Evolutionary conservation across 2,329 filamentous ascomycete genomes (phyloP), one percentile per base, ranked within the genome.

Genomic region (Scytalidium sp.): DNA sequence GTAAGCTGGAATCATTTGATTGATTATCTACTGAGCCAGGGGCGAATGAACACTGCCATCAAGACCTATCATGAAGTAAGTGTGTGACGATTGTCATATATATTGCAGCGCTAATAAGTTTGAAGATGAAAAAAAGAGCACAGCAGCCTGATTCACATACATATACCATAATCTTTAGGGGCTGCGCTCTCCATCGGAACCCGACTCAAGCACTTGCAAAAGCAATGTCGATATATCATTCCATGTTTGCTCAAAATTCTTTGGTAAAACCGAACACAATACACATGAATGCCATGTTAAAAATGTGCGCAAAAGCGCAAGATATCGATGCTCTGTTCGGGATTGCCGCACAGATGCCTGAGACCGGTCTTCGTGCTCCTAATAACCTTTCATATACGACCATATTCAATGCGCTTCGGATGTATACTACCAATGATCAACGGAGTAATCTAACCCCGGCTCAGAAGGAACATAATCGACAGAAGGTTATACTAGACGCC

Each of bases 1-100:
- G 91, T 95, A 50, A 84, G 87, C 51, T 99, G 93, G 92, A 97
- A 97, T 68, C 81, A 88, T 63, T 69, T 96, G 41, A 85, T 99
- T 50, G 79, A 85, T 50, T 83, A 90, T 66, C 75, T 82, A 54
- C 71, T 97, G 66, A 70, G 77, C 40, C 73, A 82, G 20, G 74
- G 80, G 40, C 76, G 77, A 46, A 67, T 90, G 27, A 76, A 77
- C 52, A 71, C 75, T 19, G 92, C 88, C 17, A 70, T 96, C 50
- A 91, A 88, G 69, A 74, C 90, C n/a, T 97, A 84, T 72, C 96
- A 97, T 67, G 93, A 97, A 67, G 87, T 88, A 67, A 55, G 75
- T 62, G n/a, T n/a, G n/a, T n/a, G n/a, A n/a, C n/a, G n/a, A n/a
- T n/a, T n/a, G n/a, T n/a, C n/a, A n/a, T n/a, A n/a, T n/a, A n/a